These are phyloP conservation scores for Blastobotrys petasosporus DNA, from an alignment of 1,139 yeast genomes.

Conservation along the genomic window DNA sequence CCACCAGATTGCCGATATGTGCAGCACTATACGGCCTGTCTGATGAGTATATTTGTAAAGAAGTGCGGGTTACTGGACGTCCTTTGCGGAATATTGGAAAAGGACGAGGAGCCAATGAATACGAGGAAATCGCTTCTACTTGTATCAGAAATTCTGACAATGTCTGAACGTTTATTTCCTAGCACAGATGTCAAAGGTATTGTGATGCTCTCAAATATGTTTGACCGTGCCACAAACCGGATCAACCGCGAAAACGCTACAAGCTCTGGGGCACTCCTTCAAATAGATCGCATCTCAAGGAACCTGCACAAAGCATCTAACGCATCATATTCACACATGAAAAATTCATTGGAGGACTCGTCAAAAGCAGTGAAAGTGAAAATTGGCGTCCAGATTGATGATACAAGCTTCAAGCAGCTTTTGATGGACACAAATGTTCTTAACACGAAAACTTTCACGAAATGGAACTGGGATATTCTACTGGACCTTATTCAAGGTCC, in stretches of 20 bases:
- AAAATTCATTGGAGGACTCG: slow-evolving; percentile 40
- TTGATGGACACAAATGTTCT: slow-evolving; percentile 65
- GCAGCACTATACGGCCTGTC: slow-evolving; percentile 58
- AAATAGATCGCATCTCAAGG: slow-evolving; percentile 44
- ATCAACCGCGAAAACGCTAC: slow-evolving; percentile 18
- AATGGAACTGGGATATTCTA: slow-evolving; percentile 84
- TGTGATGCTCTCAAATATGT: slow-evolving; percentile 30
- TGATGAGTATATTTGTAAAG: slow-evolving; percentile 46
- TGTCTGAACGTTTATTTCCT: slow-evolving; percentile 54
- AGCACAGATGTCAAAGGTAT: slow-evolving; percentile 27
- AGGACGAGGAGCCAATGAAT: slow-evolving; percentile 41
- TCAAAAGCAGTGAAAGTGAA: slow-evolving; percentile 40
- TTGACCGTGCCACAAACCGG: slow-evolving; percentile 28
- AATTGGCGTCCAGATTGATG: slow-evolving; percentile 57
- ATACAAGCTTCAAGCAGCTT: slow-evolving; percentile 59
- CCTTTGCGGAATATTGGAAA: slow-evolving; percentile 46
- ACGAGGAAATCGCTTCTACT: slow-evolving; percentile 58
- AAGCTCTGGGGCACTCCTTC: slow-evolving; percentile 35
- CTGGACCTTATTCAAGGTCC: slow-evolving; percentile 75
- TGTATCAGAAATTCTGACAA: slow-evolving; percentile 53
- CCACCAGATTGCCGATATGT: slow-evolving; percentile 21
- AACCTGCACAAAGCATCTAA: slow-evolving; percentile 33
- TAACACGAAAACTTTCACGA: slow-evolving; percentile 68
- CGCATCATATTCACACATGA: slow-evolving; percentile 41
- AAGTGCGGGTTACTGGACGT: slow-evolving; percentile 50